Conservation (phyloP, 2,329 filamentous ascomycete species). For the Beauveria sp. region DNA sequence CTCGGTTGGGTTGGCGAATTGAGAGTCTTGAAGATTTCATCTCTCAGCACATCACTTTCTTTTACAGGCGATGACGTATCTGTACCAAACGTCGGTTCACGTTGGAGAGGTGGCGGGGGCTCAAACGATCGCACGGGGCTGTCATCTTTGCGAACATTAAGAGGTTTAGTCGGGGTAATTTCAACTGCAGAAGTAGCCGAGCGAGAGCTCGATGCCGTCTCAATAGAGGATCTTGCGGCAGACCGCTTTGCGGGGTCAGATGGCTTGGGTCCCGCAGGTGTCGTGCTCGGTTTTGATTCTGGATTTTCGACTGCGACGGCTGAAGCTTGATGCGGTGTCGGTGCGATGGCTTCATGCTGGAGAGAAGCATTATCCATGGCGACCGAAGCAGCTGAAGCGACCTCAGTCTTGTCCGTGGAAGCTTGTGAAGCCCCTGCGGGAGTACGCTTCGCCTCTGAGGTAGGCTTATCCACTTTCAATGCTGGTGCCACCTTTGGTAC, state of each 20-base stretch:
- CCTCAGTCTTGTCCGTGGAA: neutral
- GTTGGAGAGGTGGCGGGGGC: conserved; percentile 29
- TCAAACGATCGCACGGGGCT: conserved; percentile 28
- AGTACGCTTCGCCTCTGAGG: neutral
- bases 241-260: neutral
- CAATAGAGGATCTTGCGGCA: neutral
- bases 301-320: neutral
- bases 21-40: conserved; percentile 68
- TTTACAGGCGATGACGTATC: conserved; percentile 48
- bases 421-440: conserved; percentile 2
- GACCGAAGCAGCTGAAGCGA: neutral
- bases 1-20: conserved; percentile 32
- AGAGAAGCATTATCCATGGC: neutral
- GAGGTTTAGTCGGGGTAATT: conserved; percentile 36
- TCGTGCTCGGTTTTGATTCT: neutral
- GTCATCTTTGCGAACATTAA: conserved; percentile 34
- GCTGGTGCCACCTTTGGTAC: conserved; percentile 3
- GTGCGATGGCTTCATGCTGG: neutral
- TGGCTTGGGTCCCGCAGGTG: neutral
- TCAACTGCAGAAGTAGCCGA: conserved; percentile 14
- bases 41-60: conserved; percentile 63
- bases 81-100: conserved; percentile 40
- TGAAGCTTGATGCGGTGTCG: neutral
- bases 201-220: neutral
- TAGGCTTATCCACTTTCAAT: conserved; percentile 4